Evolutionary conservation across 768 basidiomycete species (phyloP).

Genomic region (Pisolithus albus): DNA sequence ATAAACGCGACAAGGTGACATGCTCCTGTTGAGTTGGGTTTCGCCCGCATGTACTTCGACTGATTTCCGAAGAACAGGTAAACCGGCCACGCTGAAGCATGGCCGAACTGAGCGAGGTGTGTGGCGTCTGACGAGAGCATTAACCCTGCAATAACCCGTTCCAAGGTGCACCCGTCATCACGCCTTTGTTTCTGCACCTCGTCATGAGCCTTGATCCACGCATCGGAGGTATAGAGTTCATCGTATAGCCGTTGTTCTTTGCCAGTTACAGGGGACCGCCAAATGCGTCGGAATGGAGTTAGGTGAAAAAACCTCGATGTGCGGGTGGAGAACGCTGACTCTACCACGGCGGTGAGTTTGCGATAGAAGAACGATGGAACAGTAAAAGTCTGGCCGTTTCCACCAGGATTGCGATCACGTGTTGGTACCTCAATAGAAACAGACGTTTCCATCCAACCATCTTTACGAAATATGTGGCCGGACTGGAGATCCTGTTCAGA

Average conservation of each 20-base stretch:
- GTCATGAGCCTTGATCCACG: slow-evolving; percentile 7
- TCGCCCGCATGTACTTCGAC: too few species aligned
- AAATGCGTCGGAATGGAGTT: slow-evolving; percentile 23
- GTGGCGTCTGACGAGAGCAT: slow-evolving; percentile 4
- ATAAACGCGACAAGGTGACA: slow-evolving; percentile 31
- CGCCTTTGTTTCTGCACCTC: too few species aligned
- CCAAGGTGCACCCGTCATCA: too few species aligned
- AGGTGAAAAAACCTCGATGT: slow-evolving; percentile 18
- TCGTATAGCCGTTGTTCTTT: slow-evolving; percentile 12
- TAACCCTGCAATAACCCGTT: neutral
- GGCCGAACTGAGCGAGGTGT: slow-evolving; percentile 23
- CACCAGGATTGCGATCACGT: too few species aligned
- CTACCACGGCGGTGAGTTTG: too few species aligned
- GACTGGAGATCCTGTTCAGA: too few species aligned
- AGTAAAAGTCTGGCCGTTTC: too few species aligned
- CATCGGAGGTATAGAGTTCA: slow-evolving; percentile 31
- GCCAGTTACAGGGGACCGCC: neutral
- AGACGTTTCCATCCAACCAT: too few species aligned
- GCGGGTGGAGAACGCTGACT: too few species aligned
- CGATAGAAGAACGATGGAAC: too few species aligned
- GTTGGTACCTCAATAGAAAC: too few species aligned
- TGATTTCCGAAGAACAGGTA: slow-evolving; percentile 30
- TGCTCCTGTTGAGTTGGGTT: slow-evolving; percentile 22
- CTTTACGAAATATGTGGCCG: too few species aligned
- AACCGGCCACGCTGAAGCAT: slow-evolving; percentile 32